Base-by-base conservation (phyloP, 208 protist species). In the Wallacemonas sp. region DNA sequence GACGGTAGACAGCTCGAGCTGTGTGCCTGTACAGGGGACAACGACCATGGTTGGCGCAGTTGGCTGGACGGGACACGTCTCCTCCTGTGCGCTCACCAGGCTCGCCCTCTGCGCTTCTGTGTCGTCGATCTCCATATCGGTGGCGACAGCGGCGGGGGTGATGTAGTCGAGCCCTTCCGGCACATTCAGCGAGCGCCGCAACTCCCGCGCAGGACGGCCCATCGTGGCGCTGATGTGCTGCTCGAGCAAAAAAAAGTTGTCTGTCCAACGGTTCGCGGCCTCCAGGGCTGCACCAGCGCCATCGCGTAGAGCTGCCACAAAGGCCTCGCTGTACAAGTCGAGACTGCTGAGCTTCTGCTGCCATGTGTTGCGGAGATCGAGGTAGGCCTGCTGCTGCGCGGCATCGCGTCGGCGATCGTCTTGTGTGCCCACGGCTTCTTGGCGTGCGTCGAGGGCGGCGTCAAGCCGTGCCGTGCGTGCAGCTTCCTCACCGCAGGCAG, bases 231-330 rank as follows among this genome's bases (percentile, higher is more conserved):
- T 53, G 14, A 95, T 67, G 58, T 82, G 61, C 47, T 87, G 70
- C 63, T 95, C 80, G 1, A 88, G 63, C 1, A 89, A 68, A 36
- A 77, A 85, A 38, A 80, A 84, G 60, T 95, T 95, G 54, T 95
- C 89, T 19, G 89, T 91, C 86, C 89, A 95, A 15, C 86, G 81
- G 67, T 95, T 91, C 1, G 81, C 83, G 2, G 89, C 74, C 26
- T 79, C 83, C 38, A 66, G 68, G 3, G 85, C 85, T 5, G 73
- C 30, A 0, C 1, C 28, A 6, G 73, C 82, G 28, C 70, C 56
- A 2, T 36, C 12, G 14, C 75, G 62, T 5, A 94, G 45, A 14
- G 21, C 58, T 1, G 64, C 54, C 27, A 79, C 33, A 27, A 82
- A 54, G 14, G 55, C 51, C 8, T 80, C 67, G 56, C 84, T 64